Conservation (phyloP, 768 basidiomycete genomes). For the Tricholoma matsutake region DNA sequence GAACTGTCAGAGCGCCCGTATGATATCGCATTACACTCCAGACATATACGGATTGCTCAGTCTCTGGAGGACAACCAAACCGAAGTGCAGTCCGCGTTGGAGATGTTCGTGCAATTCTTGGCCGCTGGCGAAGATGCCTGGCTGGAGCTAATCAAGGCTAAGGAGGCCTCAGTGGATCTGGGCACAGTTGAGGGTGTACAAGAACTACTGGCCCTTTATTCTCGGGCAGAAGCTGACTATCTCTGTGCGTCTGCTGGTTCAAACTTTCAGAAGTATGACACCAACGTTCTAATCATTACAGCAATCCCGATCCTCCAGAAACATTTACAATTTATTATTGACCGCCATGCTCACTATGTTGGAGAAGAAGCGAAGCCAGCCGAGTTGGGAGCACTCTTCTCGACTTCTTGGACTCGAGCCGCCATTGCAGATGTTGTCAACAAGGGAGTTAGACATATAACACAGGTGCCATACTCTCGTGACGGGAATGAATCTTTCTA, state of each 20-base stretch:
- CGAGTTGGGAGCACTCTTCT: constrained; percentile 57
- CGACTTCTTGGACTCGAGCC: constrained; percentile 56
- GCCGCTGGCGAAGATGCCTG: constrained; percentile 71
- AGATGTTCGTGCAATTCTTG: constrained; percentile 61
- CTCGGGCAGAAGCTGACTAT: constrained; percentile 71
- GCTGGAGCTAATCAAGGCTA: constrained; percentile 63
- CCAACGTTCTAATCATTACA: constrained; percentile 24
- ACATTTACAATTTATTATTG: constrained; percentile 62
- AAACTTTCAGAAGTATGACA: not conserved
- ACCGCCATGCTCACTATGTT: constrained; percentile 37
- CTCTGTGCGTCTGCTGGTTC: constrained; percentile 54
- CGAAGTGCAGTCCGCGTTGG: constrained; percentile 58
- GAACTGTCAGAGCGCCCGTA: constrained; percentile 57
- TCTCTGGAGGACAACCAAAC: constrained; percentile 54
- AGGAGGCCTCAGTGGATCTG: constrained; percentile 46
- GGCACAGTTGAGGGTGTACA: constrained; percentile 49
- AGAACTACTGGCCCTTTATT: constrained; percentile 59
- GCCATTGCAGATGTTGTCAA: constrained; percentile 52
- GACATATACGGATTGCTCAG: constrained; percentile 63
- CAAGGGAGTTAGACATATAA: constrained; percentile 60
- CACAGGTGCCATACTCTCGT: constrained; percentile 42
- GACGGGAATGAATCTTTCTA: not conserved
- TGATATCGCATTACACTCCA: constrained; percentile 59
- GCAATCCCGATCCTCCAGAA: constrained; percentile 73
- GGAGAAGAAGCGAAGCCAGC: constrained; percentile 43